These are phyloP conservation scores for Huntiella moniliformis DNA, from an alignment of 2,329 filamentous ascomycete species.

Conservation along the genomic window DNA sequence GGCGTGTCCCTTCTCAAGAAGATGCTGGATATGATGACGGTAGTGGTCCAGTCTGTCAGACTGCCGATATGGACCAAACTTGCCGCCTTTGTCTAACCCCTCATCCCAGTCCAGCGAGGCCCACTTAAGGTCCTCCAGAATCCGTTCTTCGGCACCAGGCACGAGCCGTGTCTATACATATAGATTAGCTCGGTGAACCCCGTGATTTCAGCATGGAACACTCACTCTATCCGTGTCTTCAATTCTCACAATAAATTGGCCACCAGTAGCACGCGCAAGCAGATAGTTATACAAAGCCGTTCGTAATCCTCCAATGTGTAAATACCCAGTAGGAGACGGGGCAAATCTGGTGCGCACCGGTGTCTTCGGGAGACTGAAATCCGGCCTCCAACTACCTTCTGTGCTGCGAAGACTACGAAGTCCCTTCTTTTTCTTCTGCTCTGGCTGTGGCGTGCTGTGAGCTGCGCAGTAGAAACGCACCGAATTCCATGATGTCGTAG, in stretches of 20 bases:
- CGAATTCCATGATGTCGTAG: too few species aligned
- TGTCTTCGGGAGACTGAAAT: slow-evolving; percentile 25
- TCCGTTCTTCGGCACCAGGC: slow-evolving; percentile 53
- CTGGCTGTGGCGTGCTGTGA: too few species aligned
- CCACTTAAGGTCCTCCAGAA: slow-evolving; percentile 73
- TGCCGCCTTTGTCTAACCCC: slow-evolving; percentile 68
- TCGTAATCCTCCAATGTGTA: slow-evolving; percentile 78
- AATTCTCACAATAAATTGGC: slow-evolving; percentile 76
- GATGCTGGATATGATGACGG: slow-evolving; percentile 44
- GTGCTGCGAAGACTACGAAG: not conserved
- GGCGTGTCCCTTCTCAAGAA: slow-evolving; percentile 54
- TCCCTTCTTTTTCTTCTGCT: too few species aligned
- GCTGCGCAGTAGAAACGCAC: too few species aligned
- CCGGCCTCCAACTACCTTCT: not conserved
- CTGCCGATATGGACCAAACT: slow-evolving; percentile 55
- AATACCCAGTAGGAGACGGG: slow-evolving; percentile 81
- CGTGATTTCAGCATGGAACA: slow-evolving; percentile 6
- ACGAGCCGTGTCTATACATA: slow-evolving; percentile 54
- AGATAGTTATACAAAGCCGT: slow-evolving; percentile 95
- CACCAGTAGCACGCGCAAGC: slow-evolving; percentile 69
- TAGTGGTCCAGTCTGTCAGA: slow-evolving; percentile 67
- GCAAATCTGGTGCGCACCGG: slow-evolving; percentile 58
- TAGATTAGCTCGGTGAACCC: slow-evolving; percentile 1
- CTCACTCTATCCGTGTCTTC: slow-evolving; percentile 87
- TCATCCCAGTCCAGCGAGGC: slow-evolving; percentile 86